Base-by-base conservation (phyloP, 148 eudicot genomes). In the Silene latifolia region DNA sequence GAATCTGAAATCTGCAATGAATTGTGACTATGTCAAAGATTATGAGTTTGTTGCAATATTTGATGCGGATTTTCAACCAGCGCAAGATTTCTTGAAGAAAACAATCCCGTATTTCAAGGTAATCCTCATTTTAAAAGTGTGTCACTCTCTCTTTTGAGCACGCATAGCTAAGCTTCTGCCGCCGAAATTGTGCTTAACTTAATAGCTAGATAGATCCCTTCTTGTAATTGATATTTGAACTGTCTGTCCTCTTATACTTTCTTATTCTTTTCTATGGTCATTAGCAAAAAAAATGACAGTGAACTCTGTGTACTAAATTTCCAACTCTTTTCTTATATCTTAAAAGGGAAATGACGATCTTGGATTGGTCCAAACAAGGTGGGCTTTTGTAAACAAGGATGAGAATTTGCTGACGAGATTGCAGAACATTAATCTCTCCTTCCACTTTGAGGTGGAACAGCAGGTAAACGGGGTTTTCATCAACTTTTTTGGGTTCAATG, bases 381-480 rank as follows among this genome's bases (percentile, higher is more conserved):
- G 98, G 98, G 75, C 90, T 24, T 94, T 94, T 76, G 91, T 90
- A 53, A 94, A 94, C 84, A 91, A 85, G 85, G 98, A 94, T 39
- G 98, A 91, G 80, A 94, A 94, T 77, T 80, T 94, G 90, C 96
- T 94, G 67, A 94, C 98, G 47, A 83, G 97, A 75, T 80, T 94
- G 85, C 98, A 94, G 79, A 83, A 94, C 80, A 91, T 94, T 79
- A 94, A 94, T 76, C 78, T 94, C 60, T 79, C 91, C 57, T 94
- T 94, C 85, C 98, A 94, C 78, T 94, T 94, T 85, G 98, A 94
- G 92, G 96, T 94, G 72, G 98, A 94, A 69, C 98, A 94, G 82
- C 98, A 91, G 80, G 98, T 94, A n/a, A 94, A 94, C 81, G 93
- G 98, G 73, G 82, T 86, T 70, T 94, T 94, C 81, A 84, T 91